Percentiles rank a stretch among this genome's conserved stretches.
Evolutionary conservation across 1,284 basidiomycete genomes (phyloP).

Genomic region (Leccinum olivaceoglutinosum): DNA sequence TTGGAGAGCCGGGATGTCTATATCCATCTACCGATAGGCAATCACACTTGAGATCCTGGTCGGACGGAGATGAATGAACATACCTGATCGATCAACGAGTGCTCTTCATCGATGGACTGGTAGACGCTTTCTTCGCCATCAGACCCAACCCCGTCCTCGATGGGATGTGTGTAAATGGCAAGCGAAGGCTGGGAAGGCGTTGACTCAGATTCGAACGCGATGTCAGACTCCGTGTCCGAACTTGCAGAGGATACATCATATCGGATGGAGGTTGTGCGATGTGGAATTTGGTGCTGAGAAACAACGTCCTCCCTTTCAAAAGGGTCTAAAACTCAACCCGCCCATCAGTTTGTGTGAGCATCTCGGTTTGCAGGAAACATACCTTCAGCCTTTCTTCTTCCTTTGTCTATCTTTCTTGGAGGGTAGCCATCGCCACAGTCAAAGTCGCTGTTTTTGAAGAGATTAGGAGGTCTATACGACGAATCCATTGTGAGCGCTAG

Average conservation of each 20-base stretch:
- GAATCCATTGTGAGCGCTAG: slow-evolving; percentile 7
- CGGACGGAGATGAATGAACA: neutral
- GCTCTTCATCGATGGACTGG: slow-evolving; percentile 15
- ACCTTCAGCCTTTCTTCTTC: slow-evolving; percentile 20
- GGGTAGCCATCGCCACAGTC: neutral
- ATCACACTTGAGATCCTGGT: neutral
- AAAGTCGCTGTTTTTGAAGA: slow-evolving; percentile 8
- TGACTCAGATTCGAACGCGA: slow-evolving; percentile 5
- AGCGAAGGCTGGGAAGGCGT: slow-evolving; percentile 4
- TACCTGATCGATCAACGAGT: slow-evolving; percentile 10
- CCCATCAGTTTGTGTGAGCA: neutral
- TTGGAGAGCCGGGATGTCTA: slow-evolving; percentile 8
- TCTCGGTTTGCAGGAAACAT: neutral
- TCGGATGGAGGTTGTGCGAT: neutral
- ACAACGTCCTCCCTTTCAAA: neutral
- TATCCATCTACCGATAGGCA: slow-evolving; percentile 18
- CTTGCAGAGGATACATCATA: slow-evolving; percentile 6
- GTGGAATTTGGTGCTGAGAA: neutral
- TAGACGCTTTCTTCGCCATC: slow-evolving; percentile 17
- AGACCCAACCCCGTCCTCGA: neutral
- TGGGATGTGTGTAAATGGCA: neutral
- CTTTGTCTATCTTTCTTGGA: slow-evolving; percentile 17
- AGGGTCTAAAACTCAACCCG: slow-evolving; percentile 8
- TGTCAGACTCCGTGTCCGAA: slow-evolving; percentile 6
- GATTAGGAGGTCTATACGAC: slow-evolving; percentile 12